A percentile compares a stretch with the other conserved stretches of the same genome.
phyloP scores from a whole-genome alignment of 1,284 basidiomycete genomes.

The Pseudozyma thailandica region DNA sequence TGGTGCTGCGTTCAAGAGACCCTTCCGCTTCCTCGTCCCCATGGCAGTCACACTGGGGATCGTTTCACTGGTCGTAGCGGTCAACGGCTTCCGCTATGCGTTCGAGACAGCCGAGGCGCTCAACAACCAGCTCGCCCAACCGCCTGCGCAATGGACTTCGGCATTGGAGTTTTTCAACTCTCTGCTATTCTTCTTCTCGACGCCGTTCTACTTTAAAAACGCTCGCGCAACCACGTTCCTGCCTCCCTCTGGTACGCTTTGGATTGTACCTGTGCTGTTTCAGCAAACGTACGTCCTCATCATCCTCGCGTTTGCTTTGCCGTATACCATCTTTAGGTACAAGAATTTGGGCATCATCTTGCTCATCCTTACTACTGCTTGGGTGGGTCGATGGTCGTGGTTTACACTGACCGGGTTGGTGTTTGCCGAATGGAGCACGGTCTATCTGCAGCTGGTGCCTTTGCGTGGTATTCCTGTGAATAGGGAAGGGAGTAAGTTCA shows the following conservation, averaged over 20 bases:
- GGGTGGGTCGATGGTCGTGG: conserved; percentile 57
- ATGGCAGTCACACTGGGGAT: conserved; percentile 48
- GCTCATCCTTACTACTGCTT: conserved; percentile 50
- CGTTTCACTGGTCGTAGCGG: conserved; percentile 34
- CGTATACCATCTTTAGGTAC: conserved; percentile 46
- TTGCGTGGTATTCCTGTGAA: conserved; percentile 25
- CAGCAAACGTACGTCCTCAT: conserved; percentile 56
- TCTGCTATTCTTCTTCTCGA: conserved; percentile 47
- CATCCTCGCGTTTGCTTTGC: conserved; percentile 49
- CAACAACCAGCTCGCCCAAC: conserved; percentile 42
- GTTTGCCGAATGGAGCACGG: conserved; percentile 50
- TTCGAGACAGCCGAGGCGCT: conserved; percentile 11
- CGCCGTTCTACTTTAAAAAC: conserved; percentile 27
- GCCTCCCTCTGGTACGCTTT: conserved; percentile 45
- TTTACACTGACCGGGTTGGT: conserved; percentile 56
- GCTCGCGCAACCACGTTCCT: conserved; percentile 41
- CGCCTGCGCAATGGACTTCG: conserved; percentile 34
- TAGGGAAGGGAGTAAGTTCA: conserved; percentile 2
- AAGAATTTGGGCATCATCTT: conserved; percentile 47
- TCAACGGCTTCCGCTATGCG: conserved; percentile 49
- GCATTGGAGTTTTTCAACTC: conserved; percentile 55
- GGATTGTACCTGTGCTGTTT: conserved; percentile 54
- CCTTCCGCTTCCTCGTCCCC: conserved; percentile 50
- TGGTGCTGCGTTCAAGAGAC: conserved; percentile 55
- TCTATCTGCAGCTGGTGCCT: conserved; percentile 40